Conservation (phyloP, 1,284 basidiomycete genomes). For the Fomitopsis pinicola region DNA sequence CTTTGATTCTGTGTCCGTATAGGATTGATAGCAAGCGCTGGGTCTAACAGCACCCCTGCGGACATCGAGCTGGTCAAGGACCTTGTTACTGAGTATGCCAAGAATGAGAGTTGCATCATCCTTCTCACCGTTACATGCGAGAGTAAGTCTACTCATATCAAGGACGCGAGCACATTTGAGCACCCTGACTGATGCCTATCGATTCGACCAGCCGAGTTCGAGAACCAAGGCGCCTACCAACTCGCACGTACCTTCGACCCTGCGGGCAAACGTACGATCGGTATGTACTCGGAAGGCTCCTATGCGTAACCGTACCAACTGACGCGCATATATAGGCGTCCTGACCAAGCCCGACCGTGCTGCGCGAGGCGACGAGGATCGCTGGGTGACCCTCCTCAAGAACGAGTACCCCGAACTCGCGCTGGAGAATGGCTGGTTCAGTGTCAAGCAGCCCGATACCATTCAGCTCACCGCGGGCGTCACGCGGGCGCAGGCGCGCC, state of each 20-base stretch:
- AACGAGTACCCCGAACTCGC: conserved; percentile 45
- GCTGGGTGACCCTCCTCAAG: conserved; percentile 57
- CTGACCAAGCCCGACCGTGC: conserved; percentile 79
- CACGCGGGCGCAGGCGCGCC: conserved; percentile 60
- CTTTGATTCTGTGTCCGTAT: neutral
- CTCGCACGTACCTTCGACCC: conserved; percentile 32
- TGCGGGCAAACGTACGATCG: conserved; percentile 43
- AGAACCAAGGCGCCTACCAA: conserved; percentile 61
- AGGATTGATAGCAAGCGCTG: conserved; percentile 65
- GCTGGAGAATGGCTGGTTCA: conserved; percentile 63
- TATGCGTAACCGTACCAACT: neutral
- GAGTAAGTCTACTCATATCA: conserved; percentile 34
- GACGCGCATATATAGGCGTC: conserved; percentile 48
- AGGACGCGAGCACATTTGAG: no score
- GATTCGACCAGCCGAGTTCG: conserved; percentile 53
- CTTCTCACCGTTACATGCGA: conserved; percentile 70
- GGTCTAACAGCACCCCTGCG: conserved; percentile 40
- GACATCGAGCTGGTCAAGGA: conserved; percentile 64
- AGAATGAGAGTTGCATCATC: conserved; percentile 62
- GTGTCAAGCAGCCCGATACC: conserved; percentile 68
- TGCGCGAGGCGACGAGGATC: conserved; percentile 51
- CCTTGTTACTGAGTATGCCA: conserved; percentile 51
- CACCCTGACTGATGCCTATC: neutral
- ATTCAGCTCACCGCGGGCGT: conserved; percentile 49
- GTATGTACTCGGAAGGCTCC: conserved; percentile 31